These are phyloP conservation scores for Pinus tabuliformis DNA, from an alignment of 75 land plant species.

Conservation along the genomic window DNA sequence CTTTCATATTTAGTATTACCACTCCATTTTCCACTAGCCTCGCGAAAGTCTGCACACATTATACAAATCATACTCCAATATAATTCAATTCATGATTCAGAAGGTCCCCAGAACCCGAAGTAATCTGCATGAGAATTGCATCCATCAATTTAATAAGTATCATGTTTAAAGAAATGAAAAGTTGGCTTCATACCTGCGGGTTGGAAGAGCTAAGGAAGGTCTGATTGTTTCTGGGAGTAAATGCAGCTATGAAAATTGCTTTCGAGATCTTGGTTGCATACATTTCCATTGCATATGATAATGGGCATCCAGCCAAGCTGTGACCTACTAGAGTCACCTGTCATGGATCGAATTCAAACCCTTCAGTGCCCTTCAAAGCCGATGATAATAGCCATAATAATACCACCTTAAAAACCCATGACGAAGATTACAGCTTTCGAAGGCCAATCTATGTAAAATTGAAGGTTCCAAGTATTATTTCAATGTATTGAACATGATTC, in stretches of 20 bases:
- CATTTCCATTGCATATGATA: slow-evolving; percentile 23
- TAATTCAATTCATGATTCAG: background rate
- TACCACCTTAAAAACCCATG: too few species aligned
- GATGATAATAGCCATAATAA: too few species aligned
- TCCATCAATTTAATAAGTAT: background rate
- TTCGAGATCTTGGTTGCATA: slow-evolving; percentile 18
- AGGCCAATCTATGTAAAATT: too few species aligned
- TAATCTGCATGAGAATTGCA: too few species aligned
- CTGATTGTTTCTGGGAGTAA: slow-evolving; percentile 12
- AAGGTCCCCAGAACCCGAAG: background rate
- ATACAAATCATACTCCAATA: background rate
- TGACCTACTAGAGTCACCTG: slow-evolving; percentile 34
- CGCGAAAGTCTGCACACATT: background rate
- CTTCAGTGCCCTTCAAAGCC: too few species aligned
- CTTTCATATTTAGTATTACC: background rate
- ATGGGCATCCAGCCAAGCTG: slow-evolving; percentile 22
- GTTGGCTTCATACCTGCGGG: background rate
- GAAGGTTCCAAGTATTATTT: too few species aligned
- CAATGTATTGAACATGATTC: too few species aligned
- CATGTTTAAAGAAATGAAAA: background rate
- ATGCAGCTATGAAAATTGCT: slow-evolving; percentile 19
- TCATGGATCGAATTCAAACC: too few species aligned
- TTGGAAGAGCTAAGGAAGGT: slow-evolving; percentile 4
- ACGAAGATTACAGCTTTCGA: too few species aligned
- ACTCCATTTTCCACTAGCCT: background rate